Evolutionary conservation across 2,329 filamentous ascomycete genomes (phyloP).

Genomic region (Bipolaris zeicola): DNA sequence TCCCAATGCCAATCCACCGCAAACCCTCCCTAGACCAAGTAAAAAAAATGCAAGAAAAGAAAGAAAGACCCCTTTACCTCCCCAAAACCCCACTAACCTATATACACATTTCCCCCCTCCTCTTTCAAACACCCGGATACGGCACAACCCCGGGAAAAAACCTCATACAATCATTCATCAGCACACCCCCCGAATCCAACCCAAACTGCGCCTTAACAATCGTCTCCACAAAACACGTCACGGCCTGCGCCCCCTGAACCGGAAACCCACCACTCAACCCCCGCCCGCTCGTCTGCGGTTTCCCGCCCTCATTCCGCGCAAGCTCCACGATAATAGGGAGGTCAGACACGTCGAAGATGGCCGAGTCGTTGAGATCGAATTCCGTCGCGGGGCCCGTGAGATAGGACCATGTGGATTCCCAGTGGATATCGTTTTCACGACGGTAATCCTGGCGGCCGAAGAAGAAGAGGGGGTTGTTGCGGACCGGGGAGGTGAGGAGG

Average conservation of each 20-base stretch:
- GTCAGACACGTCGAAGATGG: conserved; percentile 33
- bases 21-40: background rate
- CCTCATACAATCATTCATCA: conserved; percentile 17
- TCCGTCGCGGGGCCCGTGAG: conserved; percentile 27
- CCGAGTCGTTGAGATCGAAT: conserved; percentile 27
- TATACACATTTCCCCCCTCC: background rate
- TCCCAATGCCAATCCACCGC: background rate
- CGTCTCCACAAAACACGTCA: conserved; percentile 26
- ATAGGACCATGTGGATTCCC: conserved; percentile 64
- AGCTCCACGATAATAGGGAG: conserved; percentile 27
- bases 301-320: conserved; percentile 14
- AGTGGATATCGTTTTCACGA: conserved; percentile 94
- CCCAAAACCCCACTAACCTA: background rate
- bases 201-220: conserved; percentile 16
- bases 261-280: conserved; percentile 10
- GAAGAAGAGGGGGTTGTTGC: conserved; percentile 27
- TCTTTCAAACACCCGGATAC: conserved; percentile 1
- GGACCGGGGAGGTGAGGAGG: conserved; percentile 6
- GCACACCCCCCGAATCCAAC: background rate
- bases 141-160: conserved; percentile 7
- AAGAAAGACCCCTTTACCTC: background rate
- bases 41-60: background rate
- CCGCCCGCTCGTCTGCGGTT: background rate
- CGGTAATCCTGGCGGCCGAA: conserved; percentile 72
- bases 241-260: conserved; percentile 15